A percentile compares a stretch with the other conserved stretches of the same genome.
These are phyloP conservation scores for Astraeus odoratus DNA, from an alignment of 768 basidiomycete genomes.

Conservation along the genomic window DNA sequence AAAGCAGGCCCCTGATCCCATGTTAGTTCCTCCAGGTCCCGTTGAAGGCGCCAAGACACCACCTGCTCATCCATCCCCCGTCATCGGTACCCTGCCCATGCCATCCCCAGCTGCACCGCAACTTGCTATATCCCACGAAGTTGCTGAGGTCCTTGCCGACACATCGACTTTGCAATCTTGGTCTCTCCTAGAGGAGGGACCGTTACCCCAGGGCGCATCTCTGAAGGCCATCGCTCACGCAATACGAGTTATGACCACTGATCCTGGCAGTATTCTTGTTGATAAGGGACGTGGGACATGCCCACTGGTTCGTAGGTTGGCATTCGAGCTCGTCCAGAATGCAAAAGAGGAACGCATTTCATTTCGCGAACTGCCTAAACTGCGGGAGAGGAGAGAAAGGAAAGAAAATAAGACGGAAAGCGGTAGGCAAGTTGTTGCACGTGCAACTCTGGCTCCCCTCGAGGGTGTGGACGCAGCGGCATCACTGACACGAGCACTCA, in stretches of 20 bases:
- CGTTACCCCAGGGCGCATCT: conserved; percentile 51
- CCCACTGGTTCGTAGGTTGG: conserved; percentile 53
- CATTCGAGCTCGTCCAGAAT: conserved; percentile 58
- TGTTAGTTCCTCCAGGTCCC: conserved; percentile 9
- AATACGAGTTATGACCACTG: conserved; percentile 81
- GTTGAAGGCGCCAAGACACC: conserved; percentile 9
- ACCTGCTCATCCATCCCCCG: conserved; percentile 16
- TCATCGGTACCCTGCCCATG: conserved; percentile 11
- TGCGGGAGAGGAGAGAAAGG: conserved; percentile 41
- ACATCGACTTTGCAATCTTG: conserved; percentile 24
- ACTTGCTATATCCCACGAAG: conserved; percentile 17
- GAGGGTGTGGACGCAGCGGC: conserved; percentile 38
- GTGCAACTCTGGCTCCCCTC: conserved; percentile 37
- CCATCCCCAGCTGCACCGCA: conserved; percentile 22
- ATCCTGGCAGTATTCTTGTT: conserved; percentile 64
- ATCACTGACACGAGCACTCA: conserved; percentile 42
- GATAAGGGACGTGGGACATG: conserved; percentile 63
- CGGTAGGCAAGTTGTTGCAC: conserved; percentile 27
- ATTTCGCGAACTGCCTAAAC: conserved; percentile 31
- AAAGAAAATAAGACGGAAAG: conserved; percentile 23
- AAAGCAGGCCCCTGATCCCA: conserved; percentile 21
- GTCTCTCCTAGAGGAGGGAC: conserved; percentile 22
- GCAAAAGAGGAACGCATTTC: conserved; percentile 58
- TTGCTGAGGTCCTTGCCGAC: conserved; percentile 17
- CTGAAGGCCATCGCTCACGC: conserved; percentile 75